Evolutionary conservation across 1,284 basidiomycete species (phyloP), one percentile per base, ranked within the genome.

Genomic region (Leccinum griseonigrum): DNA sequence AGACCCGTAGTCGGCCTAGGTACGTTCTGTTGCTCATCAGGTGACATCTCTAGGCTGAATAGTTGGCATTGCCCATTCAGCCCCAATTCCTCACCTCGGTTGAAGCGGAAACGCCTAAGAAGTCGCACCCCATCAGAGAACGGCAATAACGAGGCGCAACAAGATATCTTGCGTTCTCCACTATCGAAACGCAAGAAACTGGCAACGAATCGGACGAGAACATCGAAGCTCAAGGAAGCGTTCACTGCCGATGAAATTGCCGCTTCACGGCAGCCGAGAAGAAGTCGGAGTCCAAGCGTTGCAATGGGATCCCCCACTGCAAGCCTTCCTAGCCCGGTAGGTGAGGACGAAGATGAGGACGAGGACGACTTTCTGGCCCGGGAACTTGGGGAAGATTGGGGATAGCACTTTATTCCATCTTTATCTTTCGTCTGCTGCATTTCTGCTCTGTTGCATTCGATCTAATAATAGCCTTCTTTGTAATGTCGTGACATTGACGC

Each of bases 131-230:
- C 90, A 2, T 87, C 85, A 1, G 86, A 88, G 29, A 71, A 71
- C 36, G 79, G 80, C 55, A 78, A 78, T 60, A 73, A 75, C 9
- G 75, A 77, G 54, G 40, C 28, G 51, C 68, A 71, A 7, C 76
- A 78, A 62, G 76, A 71, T 54, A 60, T 72, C 18, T 74, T 86
- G 36, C 80, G 86, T 10, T 92, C 90, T 3, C 90, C 90, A 1
- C 78, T 91, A 40, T 83, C 89, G 29, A 92, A 92, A 75, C 84
- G 90, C 71, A 91, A 90, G 78, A 90, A 86, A 73, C 67, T 91
- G 56, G 83, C 81, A 11, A 80, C 83, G 14, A 85, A 85, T 53
- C 81, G 89, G 50, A 79, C 81, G 11, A 85, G 86, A 52, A 76
- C 79, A 59, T 91, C 90, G 13, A 82, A 78, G 67, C 78, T 92